Evolutionary conservation across 108 stramenopile genomes (phyloP), one percentile per base, ranked within the genome.

Genomic region (Schizochytrium sp.): DNA sequence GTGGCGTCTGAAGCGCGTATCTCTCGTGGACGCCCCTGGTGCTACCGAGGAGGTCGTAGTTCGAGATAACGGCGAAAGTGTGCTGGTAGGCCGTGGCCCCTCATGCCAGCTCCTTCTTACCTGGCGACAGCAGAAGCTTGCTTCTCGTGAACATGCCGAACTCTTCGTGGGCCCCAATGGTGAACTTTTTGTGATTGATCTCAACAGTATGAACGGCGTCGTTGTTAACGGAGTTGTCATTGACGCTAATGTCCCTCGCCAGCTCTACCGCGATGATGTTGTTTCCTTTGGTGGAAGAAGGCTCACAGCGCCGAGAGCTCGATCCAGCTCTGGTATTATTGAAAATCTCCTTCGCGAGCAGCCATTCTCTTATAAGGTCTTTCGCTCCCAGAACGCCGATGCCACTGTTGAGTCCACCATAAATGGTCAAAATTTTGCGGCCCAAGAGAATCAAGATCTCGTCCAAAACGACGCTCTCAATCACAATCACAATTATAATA

Each of bases 281-380:
- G 64, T 69, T 15, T 69, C 64, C 64, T 69, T 69, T 15, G 64
- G 64, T 7, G 64, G 64, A 38, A 69, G 3, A 44, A 69, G 44
- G 44, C 12, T 69, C 12, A n/a, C 28, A 28, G 12, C 1, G 19
- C 28, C 19, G 7, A 38, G 64, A 7, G 19, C 12, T 8, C 19
- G 44, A 38, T 44, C 42, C 64, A 15, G 64, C 7, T 38, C 64
- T 44, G 64, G 64, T 15, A 8, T 44, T 69, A 28, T 28, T 44
- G 15, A 13, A 0, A 38, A 44, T 15, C 64, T 69, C 19, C 7
- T 5, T 8, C 8, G 15, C 12, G 64, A 69, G 64, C 12, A 2
- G 19, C 64, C 64, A 0, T 69, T 69, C 64, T 69, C 19, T 7
- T 69, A 69, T 44, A 7, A 69, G 64, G 64, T 69, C 64, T 13